Evolutionary conservation across 2,329 filamentous ascomycete genomes (phyloP), one percentile per base, ranked within the genome.

Genomic region (Aspergillus fructus): DNA sequence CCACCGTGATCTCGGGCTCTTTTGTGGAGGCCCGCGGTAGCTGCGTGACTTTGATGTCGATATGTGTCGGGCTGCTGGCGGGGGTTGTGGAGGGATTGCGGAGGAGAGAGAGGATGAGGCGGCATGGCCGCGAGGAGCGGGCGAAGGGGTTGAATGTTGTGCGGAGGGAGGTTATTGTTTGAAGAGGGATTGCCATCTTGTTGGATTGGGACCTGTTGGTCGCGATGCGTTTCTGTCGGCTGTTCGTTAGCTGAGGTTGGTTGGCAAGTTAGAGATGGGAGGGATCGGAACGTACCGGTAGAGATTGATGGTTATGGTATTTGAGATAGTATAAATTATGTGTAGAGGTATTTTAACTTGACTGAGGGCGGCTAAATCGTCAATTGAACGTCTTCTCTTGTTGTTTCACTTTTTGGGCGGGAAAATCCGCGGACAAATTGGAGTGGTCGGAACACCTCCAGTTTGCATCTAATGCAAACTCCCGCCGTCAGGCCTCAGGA

Each of bases 81-180:
- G 93, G 91, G 51, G 82, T 77, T 52, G 93, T 90, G 56, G 91
- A 89, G 66, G 89, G 87, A 41, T 92, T 88, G 46, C 94, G 94
- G 33, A 99, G 85, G 62, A 89, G 83, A 33, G 90, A 89, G 65
- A 97, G 90, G 76, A 97, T 94, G 51, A 96, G 83, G 43, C 94
- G 88, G 40, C 91, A 93, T 23, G 93, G 89, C 71, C 91, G 92
- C 61, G 91, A 87, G 72, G 84, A 82, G 23, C 83, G 78, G 27
- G 87, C 89, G 84, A 97, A 97, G 40, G 94, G 93, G 78, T 96
- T 96, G 86, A 97, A 97, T 73, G 86, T 86, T 64, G 91, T 89
- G 68, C 84, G 86, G 68, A 97, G 87, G 73, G 91, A 86, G 74
- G 92, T 93, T 63, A 79, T 77, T 43, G 68, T 70, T 73, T 72